Conservation (phyloP, 768 basidiomycete genomes). For the Auriculariales sp. region DNA sequence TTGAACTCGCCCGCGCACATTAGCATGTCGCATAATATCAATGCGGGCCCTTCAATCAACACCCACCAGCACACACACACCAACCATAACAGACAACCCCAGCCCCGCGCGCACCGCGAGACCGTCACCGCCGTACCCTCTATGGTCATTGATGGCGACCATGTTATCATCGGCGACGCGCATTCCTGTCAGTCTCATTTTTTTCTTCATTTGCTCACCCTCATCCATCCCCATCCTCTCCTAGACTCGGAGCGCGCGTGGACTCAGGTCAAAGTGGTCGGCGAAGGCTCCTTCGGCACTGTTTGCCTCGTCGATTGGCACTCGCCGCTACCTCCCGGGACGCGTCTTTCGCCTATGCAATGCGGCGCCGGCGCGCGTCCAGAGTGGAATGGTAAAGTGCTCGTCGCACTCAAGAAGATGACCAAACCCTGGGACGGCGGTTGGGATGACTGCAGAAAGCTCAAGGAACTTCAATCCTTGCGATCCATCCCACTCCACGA, state of each 20-base stretch:
- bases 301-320: conserved; percentile 99
- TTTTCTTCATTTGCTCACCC: conserved; percentile 7
- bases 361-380: conserved; percentile 83
- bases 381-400: conserved; percentile 86
- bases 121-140: conserved; percentile 62
- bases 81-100: conserved; percentile 8
- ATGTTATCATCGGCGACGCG: conserved; percentile 58
- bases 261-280: conserved; percentile 90
- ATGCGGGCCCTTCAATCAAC: not conserved
- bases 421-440: conserved; percentile 96
- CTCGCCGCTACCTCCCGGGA: conserved; percentile 83
- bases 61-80: conserved; percentile 3
- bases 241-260: conserved; percentile 77
- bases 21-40: too few species aligned
- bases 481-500: conserved; percentile 90
- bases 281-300: conserved; percentile 96
- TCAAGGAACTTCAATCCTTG: conserved; percentile 94
- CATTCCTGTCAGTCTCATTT: conserved; percentile 42
- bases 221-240: conserved; percentile 3
- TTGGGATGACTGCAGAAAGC: conserved; percentile 90
- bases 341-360: conserved; percentile 87
- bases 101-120: conserved; percentile 29
- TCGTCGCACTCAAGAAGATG: conserved; percentile 97
- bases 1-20: not conserved
- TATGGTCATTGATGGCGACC: conserved; percentile 53